Evolutionary conservation across 1,139 yeast species (phyloP).

Genomic region (Debaryomyces coudertii): DNA sequence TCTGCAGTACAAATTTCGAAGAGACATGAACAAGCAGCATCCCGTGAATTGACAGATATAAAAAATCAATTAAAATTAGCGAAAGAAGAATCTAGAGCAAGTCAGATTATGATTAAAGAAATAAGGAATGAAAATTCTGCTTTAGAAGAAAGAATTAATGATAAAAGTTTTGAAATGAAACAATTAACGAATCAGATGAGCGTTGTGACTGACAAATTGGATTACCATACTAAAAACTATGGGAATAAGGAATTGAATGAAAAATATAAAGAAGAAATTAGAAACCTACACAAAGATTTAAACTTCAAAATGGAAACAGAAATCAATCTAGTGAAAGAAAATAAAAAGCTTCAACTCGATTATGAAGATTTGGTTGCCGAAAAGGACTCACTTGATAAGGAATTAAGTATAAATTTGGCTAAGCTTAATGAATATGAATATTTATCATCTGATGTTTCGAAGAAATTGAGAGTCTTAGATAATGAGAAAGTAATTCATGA

Average conservation of each 20-base stretch:
- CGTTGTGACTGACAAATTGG: constrained; percentile 53
- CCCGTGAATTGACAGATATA: constrained; percentile 58
- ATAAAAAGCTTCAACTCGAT: constrained; percentile 63
- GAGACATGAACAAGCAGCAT: constrained; percentile 62
- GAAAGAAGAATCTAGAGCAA: constrained; percentile 60
- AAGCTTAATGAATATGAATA: constrained; percentile 55
- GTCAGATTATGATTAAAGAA: constrained; percentile 60
- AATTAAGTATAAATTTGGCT: constrained; percentile 51
- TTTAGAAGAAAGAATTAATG: constrained; percentile 63
- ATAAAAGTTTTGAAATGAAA: constrained; percentile 57
- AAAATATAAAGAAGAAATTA: constrained; percentile 59
- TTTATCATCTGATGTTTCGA: constrained; percentile 46
- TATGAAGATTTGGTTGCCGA: constrained; percentile 56
- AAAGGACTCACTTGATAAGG: constrained; percentile 53
- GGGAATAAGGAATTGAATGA: constrained; percentile 46
- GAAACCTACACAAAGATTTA: constrained; percentile 59
- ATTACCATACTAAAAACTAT: constrained; percentile 53
- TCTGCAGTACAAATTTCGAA: constrained; percentile 64
- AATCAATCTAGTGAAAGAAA: constrained; percentile 64
- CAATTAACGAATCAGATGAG: constrained; percentile 50
- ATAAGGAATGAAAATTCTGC: constrained; percentile 57
- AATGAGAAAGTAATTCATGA: constrained; percentile 48
- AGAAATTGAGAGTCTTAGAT: constrained; percentile 50
- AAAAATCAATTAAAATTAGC: constrained; percentile 55
- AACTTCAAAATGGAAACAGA: constrained; percentile 61